phyloP scores from a whole-genome alignment of 257 asterid genomes.

The Fraxinus pennsylvanica region DNA sequence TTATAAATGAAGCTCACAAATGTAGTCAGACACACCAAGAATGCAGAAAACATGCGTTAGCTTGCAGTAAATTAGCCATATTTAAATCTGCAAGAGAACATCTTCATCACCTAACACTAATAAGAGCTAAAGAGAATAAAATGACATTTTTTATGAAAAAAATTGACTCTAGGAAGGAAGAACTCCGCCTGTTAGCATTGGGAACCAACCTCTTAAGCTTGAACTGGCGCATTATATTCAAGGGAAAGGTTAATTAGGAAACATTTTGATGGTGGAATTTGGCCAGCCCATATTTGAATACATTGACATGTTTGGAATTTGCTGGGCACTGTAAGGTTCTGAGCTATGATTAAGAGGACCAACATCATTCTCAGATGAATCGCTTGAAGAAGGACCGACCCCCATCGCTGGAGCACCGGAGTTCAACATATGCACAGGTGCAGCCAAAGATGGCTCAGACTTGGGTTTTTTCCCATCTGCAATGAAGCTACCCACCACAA shows the following conservation, averaged over 20 bases:
- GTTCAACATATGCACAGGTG: slow-evolving; percentile 52
- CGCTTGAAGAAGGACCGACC: slow-evolving; percentile 62
- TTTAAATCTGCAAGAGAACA: slow-evolving; percentile 21
- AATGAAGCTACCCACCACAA: slow-evolving; percentile 85
- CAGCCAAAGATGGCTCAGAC: slow-evolving; percentile 32
- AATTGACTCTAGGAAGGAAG: slow-evolving; percentile 14
- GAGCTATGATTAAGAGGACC: slow-evolving; percentile 40
- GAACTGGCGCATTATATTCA: slow-evolving; percentile 1
- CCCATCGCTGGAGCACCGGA: slow-evolving; percentile 51
- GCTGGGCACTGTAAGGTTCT: slow-evolving; percentile 35
- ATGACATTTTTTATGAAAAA: slow-evolving; percentile 1
- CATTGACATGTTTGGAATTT: slow-evolving; percentile 44
- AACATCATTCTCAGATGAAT: slow-evolving; percentile 62
- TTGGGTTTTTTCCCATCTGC: slow-evolving; percentile 72
- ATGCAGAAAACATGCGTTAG: slow-evolving; percentile 1
- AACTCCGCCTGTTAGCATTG: slow-evolving; percentile 21
- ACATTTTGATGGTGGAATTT: slow-evolving; percentile 47
- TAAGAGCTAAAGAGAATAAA: slow-evolving; percentile 1
- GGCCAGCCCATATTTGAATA: slow-evolving; percentile 59
- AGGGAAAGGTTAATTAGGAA: slow-evolving; percentile 33
- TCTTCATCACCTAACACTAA: slow-evolving; percentile 2
- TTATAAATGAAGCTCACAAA: slow-evolving; percentile 2
- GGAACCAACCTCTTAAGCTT: slow-evolving; percentile 21
- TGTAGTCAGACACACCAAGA: background rate
- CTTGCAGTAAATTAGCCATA: slow-evolving; percentile 17